These are phyloP conservation scores for Colletotrichum sp. DNA, from an alignment of 2,329 filamentous ascomycete species.

Conservation along the genomic window DNA sequence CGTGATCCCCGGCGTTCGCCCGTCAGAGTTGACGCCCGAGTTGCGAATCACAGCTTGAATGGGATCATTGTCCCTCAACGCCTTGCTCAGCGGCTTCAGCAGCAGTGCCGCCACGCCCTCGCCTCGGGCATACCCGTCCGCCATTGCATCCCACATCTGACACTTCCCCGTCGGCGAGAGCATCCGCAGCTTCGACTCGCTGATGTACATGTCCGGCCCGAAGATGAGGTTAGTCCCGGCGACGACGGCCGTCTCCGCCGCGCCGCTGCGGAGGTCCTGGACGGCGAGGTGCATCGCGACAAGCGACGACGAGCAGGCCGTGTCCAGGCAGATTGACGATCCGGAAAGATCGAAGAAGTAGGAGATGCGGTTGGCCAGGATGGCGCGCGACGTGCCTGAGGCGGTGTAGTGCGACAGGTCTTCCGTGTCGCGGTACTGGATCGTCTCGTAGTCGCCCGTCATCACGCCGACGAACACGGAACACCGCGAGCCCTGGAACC, in stretches of 20 bases:
- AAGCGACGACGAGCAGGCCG: slow-evolving; percentile 50
- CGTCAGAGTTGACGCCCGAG: slow-evolving; percentile 44
- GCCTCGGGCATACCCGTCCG: slow-evolving; percentile 34
- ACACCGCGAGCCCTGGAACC: background rate
- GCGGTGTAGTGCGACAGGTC: slow-evolving; percentile 29
- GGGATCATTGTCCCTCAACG: slow-evolving; percentile 42
- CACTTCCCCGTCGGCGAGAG: slow-evolving; percentile 24
- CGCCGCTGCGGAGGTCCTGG: slow-evolving; percentile 35
- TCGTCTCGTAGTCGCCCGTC: slow-evolving; percentile 29
- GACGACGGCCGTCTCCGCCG: slow-evolving; percentile 32
- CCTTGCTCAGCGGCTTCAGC: slow-evolving; percentile 52
- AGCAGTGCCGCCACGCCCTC: slow-evolving; percentile 56
- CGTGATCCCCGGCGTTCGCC: slow-evolving; percentile 50
- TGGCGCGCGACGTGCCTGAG: slow-evolving; percentile 19
- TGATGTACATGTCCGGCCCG: background rate
- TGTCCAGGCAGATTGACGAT: slow-evolving; percentile 46
- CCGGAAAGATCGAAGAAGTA: slow-evolving; percentile 44
- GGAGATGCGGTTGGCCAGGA: slow-evolving; percentile 44
- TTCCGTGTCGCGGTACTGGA: slow-evolving; percentile 28
- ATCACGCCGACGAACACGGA: slow-evolving; percentile 23
- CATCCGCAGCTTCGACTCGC: slow-evolving; percentile 22
- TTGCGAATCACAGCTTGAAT: slow-evolving; percentile 39
- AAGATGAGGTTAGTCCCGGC: slow-evolving; percentile 30
- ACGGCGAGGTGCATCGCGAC: slow-evolving; percentile 45
- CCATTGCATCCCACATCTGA: slow-evolving; percentile 31